Base-by-base conservation (phyloP, 805 yeast species). In the Monosporozyma yasuniensis region DNA sequence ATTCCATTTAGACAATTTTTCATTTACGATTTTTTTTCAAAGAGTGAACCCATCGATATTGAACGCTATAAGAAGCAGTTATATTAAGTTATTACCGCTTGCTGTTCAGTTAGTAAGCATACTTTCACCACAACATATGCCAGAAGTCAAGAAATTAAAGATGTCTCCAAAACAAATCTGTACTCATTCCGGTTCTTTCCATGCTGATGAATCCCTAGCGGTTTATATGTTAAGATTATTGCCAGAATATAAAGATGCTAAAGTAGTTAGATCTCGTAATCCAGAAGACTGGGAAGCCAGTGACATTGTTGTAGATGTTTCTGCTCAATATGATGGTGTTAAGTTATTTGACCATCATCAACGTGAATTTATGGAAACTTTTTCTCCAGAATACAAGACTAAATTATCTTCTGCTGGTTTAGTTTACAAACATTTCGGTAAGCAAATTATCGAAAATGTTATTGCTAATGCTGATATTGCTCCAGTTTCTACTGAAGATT, bases 291-390 rank as follows among this genome's bases (percentile, higher is more conserved):
- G 96, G 84, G 96, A 87, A 56, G 73, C 71, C 42, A 81, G 95
- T 60, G 97, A 91, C 66, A 85, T 93, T 51, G 95, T 93, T 32
- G 91, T 93, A 50, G 99, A 93, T 70, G 99, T 93, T 47, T 79
- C 95, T 63, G 99, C 96, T 12, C 76, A 85, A 64, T 93, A 90
- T 67, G 66, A 60, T 45, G 86, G 84, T 12, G 73, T 72, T 41
- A 90, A 90, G 69, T 87, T 75, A 66, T 91, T 87, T 66, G 99
- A 93, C 66, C 99, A 93, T 65, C 99, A 93, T 70, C 99, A 93
- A 72, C 79, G 97, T 55, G 98, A 85, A 18, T 93, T 93, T 62
- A 69, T 71, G 28, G 90, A 84, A 57, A 80, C 84, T 4, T 91
- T 93, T 63, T 78, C 78, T 22, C 73, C 65, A 1, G 69, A 73